Conservation (phyloP, 768 basidiomycete genomes). For the Amanita thiersii region DNA sequence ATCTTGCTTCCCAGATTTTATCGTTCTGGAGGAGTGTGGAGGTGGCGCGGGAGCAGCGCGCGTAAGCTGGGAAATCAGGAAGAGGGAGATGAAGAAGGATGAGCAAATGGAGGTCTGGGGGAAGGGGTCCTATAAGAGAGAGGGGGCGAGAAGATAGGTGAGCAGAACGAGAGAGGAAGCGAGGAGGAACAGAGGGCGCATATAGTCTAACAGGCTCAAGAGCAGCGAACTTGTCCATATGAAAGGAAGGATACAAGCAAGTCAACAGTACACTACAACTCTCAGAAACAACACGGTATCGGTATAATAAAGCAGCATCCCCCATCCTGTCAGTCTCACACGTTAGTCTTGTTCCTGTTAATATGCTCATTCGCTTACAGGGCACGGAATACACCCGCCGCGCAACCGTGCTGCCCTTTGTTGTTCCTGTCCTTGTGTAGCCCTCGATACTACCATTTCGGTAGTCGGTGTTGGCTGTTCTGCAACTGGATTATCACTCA, state of each 20-base stretch:
- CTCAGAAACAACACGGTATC: constrained; percentile 3
- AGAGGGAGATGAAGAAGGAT: constrained; percentile 70
- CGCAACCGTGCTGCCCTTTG: neutral
- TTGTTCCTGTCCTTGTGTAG: neutral
- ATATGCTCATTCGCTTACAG: neutral
- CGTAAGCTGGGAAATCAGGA: constrained; percentile 74
- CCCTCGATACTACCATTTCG: neutral
- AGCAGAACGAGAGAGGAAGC: neutral
- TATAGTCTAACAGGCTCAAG: constrained; percentile 69
- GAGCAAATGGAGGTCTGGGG: constrained; percentile 66
- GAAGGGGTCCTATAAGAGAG: constrained; percentile 66
- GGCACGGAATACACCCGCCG: constrained; percentile 6
- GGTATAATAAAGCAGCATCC: constrained; percentile 7
- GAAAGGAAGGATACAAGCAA: neutral
- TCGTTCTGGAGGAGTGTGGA: constrained; percentile 63
- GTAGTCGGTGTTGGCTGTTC: neutral
- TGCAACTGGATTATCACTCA: neutral
- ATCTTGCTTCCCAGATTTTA: constrained; percentile 68
- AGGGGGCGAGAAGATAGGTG: constrained; percentile 12
- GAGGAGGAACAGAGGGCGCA: constrained; percentile 12
- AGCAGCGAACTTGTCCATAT: constrained; percentile 82
- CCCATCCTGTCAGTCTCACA: neutral
- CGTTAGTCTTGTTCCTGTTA: neutral
- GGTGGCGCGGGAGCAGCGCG: constrained; percentile 56
- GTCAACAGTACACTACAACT: neutral